A percentile compares a stretch with the other conserved stretches of the same genome.
phyloP scores from a whole-genome alignment of 345 rosid genomes.

The Turritis glabra region DNA sequence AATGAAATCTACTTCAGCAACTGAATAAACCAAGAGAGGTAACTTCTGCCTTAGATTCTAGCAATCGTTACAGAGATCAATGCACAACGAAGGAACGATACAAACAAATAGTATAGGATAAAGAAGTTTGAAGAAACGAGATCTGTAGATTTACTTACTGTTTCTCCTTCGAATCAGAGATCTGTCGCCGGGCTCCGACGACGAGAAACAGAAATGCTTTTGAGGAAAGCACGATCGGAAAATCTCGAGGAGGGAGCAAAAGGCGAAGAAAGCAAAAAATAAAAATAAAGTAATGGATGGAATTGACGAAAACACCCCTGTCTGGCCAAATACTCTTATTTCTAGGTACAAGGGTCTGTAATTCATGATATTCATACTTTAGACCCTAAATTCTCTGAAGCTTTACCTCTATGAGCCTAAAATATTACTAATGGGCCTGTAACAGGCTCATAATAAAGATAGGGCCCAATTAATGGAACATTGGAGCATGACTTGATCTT shows the following conservation, averaged over 20 bases:
- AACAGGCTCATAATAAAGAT: not conserved
- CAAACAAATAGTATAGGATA: not conserved
- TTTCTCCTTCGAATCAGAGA: conserved; percentile 23
- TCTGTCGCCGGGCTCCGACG: conserved; percentile 36
- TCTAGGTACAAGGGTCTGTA: not conserved
- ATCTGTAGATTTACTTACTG: conserved; percentile 31
- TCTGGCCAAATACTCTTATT: not conserved
- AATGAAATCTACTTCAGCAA: conserved; percentile 13
- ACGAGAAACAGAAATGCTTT: conserved; percentile 23
- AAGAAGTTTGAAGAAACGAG: conserved; percentile 16
- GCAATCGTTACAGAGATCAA: not conserved
- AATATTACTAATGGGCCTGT: conserved; percentile 18
- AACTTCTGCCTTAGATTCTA: conserved; percentile 9
- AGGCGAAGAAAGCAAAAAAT: not conserved
- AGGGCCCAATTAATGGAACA: not conserved
- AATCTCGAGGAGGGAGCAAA: conserved; percentile 26
- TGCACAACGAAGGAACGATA: conserved; percentile 17
- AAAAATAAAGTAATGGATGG: not conserved
- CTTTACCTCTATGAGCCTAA: not conserved
- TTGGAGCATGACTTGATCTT: not conserved
- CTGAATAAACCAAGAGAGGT: conserved; percentile 8
- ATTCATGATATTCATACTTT: not conserved
- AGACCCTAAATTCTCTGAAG: not conserved
- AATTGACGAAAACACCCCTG: conserved; percentile 29
- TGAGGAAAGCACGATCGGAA: conserved; percentile 42